phyloP scores from a whole-genome alignment of 1,139 yeast species.

The Diutina ranongensis region DNA sequence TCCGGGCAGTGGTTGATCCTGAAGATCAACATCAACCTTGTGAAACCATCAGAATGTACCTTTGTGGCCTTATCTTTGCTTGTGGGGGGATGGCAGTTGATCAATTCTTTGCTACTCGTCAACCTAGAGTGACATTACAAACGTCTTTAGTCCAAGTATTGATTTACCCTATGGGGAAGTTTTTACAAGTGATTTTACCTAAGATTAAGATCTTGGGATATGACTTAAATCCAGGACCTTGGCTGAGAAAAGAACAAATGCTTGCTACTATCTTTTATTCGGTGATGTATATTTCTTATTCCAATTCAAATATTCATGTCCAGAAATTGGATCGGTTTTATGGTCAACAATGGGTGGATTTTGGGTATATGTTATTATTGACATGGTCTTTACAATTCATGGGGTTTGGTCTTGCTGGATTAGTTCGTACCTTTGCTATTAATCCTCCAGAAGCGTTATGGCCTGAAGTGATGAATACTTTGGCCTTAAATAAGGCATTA shows the following conservation, averaged over 20 bases:
- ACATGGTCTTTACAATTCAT: slow-evolving; percentile 20
- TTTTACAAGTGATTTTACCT: slow-evolving; percentile 30
- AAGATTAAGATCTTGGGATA: slow-evolving; percentile 24
- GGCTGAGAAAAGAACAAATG: slow-evolving; percentile 64
- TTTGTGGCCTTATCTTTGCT: slow-evolving; percentile 45
- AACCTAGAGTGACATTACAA: slow-evolving; percentile 34
- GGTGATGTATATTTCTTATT: slow-evolving; percentile 29
- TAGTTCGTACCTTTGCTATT: slow-evolving; percentile 36
- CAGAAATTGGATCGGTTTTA: slow-evolving; percentile 18
- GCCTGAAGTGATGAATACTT: slow-evolving; percentile 44
- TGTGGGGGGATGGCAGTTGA: slow-evolving; percentile 44
- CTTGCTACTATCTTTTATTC: slow-evolving; percentile 37
- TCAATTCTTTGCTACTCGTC: slow-evolving; percentile 46
- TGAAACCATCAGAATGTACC: slow-evolving; percentile 48
- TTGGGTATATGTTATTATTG: slow-evolving; percentile 35
- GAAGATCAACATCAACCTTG: slow-evolving; percentile 36
- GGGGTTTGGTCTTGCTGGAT: slow-evolving; percentile 5
- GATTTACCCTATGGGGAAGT: slow-evolving; percentile 33
- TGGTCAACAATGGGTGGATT: slow-evolving; percentile 28
- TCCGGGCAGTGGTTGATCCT: slow-evolving; percentile 45
- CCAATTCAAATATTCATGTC: slow-evolving; percentile 30
- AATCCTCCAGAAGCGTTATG: slow-evolving; percentile 47
- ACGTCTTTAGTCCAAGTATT: slow-evolving; percentile 38
- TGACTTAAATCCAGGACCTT: slow-evolving; percentile 46
- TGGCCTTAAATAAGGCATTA: slow-evolving; percentile 45